Percentiles rank a stretch among this genome's conserved stretches.
These are phyloP conservation scores for Kondoa subrosea DNA, from an alignment of 768 basidiomycete species.

Conservation along the genomic window DNA sequence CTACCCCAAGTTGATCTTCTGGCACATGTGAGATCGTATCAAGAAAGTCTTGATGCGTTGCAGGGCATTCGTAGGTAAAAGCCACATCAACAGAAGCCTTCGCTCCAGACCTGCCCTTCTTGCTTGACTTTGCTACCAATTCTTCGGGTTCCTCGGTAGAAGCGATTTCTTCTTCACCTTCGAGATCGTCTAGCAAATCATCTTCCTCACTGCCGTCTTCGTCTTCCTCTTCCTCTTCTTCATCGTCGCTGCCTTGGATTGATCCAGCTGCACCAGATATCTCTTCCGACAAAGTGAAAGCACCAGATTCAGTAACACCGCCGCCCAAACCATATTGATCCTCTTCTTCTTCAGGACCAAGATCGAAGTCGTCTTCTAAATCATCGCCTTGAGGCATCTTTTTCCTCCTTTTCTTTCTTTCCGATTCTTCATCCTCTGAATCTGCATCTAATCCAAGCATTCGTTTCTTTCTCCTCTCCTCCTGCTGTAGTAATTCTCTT, in stretches of 20 bases:
- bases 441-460: constrained; percentile 66
- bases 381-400: constrained; percentile 53
- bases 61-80: constrained; percentile 79
- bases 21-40: constrained; percentile 54
- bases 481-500: constrained; percentile 67
- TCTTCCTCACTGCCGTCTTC: constrained; percentile 33
- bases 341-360: constrained; percentile 22
- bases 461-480: constrained; percentile 54
- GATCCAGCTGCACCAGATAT: constrained; percentile 21
- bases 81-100: constrained; percentile 48
- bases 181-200: constrained; percentile 32
- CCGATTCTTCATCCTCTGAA: constrained; percentile 42
- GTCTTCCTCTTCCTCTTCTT: constrained; percentile 34
- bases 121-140: constrained; percentile 31
- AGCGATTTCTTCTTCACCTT: constrained; percentile 30
- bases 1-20: constrained; percentile 49
- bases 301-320: constrained; percentile 26
- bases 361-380: constrained; percentile 60
- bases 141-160: constrained; percentile 29
- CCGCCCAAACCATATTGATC: constrained; percentile 28
- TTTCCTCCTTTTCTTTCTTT: constrained; percentile 40
- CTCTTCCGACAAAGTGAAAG: constrained; percentile 16
- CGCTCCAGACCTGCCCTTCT: constrained; percentile 22
- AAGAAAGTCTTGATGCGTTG: constrained; percentile 74
- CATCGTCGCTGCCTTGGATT: constrained; percentile 21